Evolutionary conservation across 1,284 basidiomycete genomes (phyloP).

Genomic region (Tremellales sp.): DNA sequence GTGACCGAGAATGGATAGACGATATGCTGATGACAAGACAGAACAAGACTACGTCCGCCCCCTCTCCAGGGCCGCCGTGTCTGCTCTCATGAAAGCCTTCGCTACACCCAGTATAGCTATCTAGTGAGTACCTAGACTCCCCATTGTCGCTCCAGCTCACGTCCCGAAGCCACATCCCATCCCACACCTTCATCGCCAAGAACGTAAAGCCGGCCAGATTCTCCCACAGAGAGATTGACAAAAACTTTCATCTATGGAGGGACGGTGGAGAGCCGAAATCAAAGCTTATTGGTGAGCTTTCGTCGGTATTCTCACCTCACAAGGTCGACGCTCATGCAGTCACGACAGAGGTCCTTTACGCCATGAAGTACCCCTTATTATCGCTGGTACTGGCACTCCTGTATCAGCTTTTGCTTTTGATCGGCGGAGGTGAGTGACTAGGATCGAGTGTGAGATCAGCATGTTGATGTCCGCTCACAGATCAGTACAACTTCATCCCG

Average conservation of each 20-base stretch:
- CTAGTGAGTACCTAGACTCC: conserved; percentile 36
- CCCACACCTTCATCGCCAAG: conserved; percentile 38
- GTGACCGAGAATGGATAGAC: conserved; percentile 8
- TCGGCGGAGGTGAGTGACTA: conserved; percentile 33
- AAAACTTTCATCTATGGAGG: conserved; percentile 36
- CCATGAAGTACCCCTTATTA: conserved; percentile 33
- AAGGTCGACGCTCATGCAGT: not conserved
- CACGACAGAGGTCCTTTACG: conserved; percentile 22
- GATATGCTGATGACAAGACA: conserved; percentile 3
- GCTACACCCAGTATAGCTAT: conserved; percentile 45
- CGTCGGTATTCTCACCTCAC: not conserved
- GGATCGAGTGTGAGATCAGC: not conserved
- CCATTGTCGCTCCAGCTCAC: conserved; percentile 1
- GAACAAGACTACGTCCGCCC: conserved; percentile 47
- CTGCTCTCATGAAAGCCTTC: conserved; percentile 38
- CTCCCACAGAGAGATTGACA: conserved; percentile 26
- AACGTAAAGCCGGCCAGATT: conserved; percentile 37
- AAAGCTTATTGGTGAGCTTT: conserved; percentile 23
- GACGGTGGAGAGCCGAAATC: conserved; percentile 30
- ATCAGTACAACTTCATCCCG: conserved; percentile 39
- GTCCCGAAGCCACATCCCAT: conserved; percentile 37
- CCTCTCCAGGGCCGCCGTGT: conserved; percentile 45
- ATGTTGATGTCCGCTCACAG: conserved; percentile 13
- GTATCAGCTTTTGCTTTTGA: conserved; percentile 31
- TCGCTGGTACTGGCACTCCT: conserved; percentile 29